Evolutionary conservation across 2,329 filamentous ascomycete genomes (phyloP).

Genomic region (Paramyrothecium sp.): DNA sequence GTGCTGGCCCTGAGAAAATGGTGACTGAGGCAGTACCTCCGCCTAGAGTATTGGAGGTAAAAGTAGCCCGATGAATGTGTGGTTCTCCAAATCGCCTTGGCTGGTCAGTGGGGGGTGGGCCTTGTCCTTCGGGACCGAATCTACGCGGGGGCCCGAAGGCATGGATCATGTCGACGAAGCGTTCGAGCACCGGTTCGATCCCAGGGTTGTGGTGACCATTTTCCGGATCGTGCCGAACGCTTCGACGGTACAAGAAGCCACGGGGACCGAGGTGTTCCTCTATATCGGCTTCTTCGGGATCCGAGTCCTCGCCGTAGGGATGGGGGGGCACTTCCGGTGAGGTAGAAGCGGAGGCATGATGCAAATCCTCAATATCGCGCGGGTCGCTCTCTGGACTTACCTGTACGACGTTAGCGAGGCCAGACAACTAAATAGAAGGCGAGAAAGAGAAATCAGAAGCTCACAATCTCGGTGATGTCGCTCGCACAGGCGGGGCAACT

Average conservation of each 20-base stretch:
- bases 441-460: constrained; percentile 26
- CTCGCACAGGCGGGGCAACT: constrained; percentile 74
- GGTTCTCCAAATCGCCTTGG: constrained; percentile 18
- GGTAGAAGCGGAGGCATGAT: constrained; percentile 23
- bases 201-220: constrained; percentile 28
- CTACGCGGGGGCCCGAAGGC: constrained; percentile 25
- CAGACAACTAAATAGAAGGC: not conserved
- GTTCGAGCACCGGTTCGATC: constrained; percentile 35
- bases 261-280: constrained; percentile 48
- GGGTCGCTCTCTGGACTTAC: constrained; percentile 61
- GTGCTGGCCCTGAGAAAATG: constrained; percentile 39
- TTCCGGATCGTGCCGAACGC: constrained; percentile 24
- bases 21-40: constrained; percentile 48
- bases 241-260: constrained; percentile 38
- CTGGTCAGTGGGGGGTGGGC: constrained; percentile 10
- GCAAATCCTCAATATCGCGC: constrained; percentile 34
- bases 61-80: constrained; percentile 35
- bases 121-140: constrained; percentile 5
- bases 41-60: constrained; percentile 33
- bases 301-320: constrained; percentile 42
- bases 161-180: constrained; percentile 44
- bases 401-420: constrained; percentile 31
- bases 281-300: constrained; percentile 59
- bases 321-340: constrained; percentile 26
- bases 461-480: constrained; percentile 84